Evolutionary conservation across 768 basidiomycete genomes (phyloP), one percentile per base, ranked within the genome.

Genomic region (Lyophyllum atratum): DNA sequence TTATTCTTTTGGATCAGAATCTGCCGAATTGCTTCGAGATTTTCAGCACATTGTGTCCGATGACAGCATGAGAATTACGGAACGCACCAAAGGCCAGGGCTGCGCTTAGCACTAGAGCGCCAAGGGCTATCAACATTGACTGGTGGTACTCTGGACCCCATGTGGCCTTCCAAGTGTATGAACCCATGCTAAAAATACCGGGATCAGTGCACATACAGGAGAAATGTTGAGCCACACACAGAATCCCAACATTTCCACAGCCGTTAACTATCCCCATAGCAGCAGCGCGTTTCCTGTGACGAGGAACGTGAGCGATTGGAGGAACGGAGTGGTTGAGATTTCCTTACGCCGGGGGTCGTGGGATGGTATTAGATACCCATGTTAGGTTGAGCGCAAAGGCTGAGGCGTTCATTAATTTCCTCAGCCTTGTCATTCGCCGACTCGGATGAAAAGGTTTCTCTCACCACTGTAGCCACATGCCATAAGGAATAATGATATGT

Each of bases 401-500:
- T n/a, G n/a, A n/a, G n/a, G n/a, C n/a, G n/a, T n/a, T n/a, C n/a
- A n/a, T n/a, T n/a, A n/a, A 58, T 75, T 75, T 3, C 77, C 78
- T 78, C 49, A 9, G 29, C 29, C 17, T 33, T 4, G 26, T 49
- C 14, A 12, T 17, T 29, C 26, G 12, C 14, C 42, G 31, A 12
- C 12, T 12, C 6, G 31, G 7, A 12, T 6, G 31, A 6, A 33
- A 6, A 33, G 31, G 12, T 6, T 33, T 33, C 12, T 12, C 71
- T 49, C 29, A 71, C 74, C 73, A 8, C 70, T 69, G 59, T 81
- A 82, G 47, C 86, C 85, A 50, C 70, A 68, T 0, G 86, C 78
- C 85, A 89, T 85, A 31, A 87, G 72, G 69, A 87, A 87, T 67
- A 87, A 68, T 1, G 83, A 77, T 22, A n/a, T n/a, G n/a, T 88